Base-by-base conservation (phyloP, 805 yeast genomes). In the Candida sanyiensis region DNA sequence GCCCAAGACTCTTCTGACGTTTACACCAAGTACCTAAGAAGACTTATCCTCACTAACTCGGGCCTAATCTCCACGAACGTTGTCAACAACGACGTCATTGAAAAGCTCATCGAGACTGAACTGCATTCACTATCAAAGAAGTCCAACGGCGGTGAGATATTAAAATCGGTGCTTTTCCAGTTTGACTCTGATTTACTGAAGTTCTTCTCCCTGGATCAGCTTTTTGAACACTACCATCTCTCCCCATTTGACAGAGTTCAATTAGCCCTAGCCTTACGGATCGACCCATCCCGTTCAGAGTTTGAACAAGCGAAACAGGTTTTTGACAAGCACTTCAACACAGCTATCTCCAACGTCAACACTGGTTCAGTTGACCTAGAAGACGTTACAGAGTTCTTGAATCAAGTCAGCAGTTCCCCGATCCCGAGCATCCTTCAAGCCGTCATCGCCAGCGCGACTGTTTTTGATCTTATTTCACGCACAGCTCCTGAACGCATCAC, bases 21-120 rank as follows among this genome's bases (percentile, higher is more conserved):
- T 28, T 59, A 59, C 44, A 46, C 53, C 39, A 53, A 50, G 31
- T 66, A 57, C 39, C 37, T 63, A 26, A 58, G 55, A 43, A 54
- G 58, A 40, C 47, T 63, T 29, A 42, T 61, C n/a, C 56, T 51
- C 33, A 59, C 52, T 54, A 51, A 42, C 52, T 55, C 63, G 44
- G 51, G 38, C 40, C 40, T 44, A 46, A 43, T 52, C 28, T 37
- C 50, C 26, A 36, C 56, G 21, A 46, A 51, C 46, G 41, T 45
- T 27, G 45, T 50, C 19, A 33, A 45, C 19, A 52, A 48, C 29
- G 38, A 37, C n/a, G 22, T 38, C 3, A 37, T 42, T 15, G 45
- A 47, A 21, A 43, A 43, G 18, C 48, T 55, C 15, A 50, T 50
- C 18, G 56, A 54, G 35, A 39, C 37, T 36, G 59, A 59, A 27